These are phyloP conservation scores for Quercus suber DNA, from an alignment of 306 rosid genomes.

Conservation along the genomic window DNA sequence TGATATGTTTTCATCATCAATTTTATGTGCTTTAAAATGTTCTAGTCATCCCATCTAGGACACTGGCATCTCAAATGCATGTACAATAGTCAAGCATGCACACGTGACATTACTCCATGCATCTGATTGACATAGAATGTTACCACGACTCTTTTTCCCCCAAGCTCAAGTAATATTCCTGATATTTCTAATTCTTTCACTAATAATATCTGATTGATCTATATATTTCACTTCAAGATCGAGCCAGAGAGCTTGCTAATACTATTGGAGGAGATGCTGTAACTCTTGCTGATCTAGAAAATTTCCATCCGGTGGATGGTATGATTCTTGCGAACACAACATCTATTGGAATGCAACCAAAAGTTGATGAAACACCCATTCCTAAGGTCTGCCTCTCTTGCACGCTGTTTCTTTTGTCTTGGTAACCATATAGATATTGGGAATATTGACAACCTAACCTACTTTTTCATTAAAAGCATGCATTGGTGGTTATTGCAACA, in stretches of 20 bases:
- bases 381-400: conserved; percentile 59
- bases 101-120: neutral
- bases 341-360: conserved; percentile 95
- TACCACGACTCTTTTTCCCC: neutral
- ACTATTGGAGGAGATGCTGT: conserved; percentile 74
- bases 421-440: neutral
- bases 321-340: conserved; percentile 96
- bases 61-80: neutral
- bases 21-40: neutral
- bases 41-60: neutral
- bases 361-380: conserved; percentile 76
- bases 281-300: conserved; percentile 68
- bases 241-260: conserved; percentile 86
- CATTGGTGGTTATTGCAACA: neutral
- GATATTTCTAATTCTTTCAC: neutral
- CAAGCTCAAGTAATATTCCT: neutral
- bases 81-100: neutral
- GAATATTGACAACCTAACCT: neutral
- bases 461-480: neutral
- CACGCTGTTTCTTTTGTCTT: conserved; percentile 12
- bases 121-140: conserved; percentile 10
- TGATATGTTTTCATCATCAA: neutral
- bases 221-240: conserved; percentile 44
- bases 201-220: conserved; percentile 14
- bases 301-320: conserved; percentile 75